A percentile compares a stretch with the other conserved stretches of the same genome.
Evolutionary conservation across 108 stramenopile species (phyloP).

Genomic region (Aurantiochytrium sp.): DNA sequence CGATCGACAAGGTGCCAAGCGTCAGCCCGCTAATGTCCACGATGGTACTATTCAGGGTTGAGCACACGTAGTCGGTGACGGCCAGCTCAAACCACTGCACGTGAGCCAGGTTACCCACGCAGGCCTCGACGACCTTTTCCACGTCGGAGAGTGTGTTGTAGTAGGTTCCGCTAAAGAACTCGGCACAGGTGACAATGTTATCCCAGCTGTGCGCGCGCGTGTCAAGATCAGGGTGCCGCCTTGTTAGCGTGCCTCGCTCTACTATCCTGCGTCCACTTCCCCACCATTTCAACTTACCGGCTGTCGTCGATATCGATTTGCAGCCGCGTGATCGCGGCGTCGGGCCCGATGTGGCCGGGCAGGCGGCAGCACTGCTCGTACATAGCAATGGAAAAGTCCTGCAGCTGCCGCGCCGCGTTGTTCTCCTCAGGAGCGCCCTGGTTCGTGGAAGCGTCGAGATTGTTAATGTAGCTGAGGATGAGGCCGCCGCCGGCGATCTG

Average conservation of each 20-base stretch:
- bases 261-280: too few species aligned
- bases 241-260: too few species aligned
- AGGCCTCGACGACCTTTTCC: neutral
- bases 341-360: neutral
- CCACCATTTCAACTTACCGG: too few species aligned
- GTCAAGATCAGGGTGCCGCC: too few species aligned
- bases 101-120: neutral
- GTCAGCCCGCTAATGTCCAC: neutral
- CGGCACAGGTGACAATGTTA: neutral
- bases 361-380: constrained; percentile 14
- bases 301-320: neutral
- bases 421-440: neutral
- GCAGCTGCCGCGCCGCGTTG: neutral
- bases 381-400: constrained; percentile 7
- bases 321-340: neutral
- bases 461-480: neutral
- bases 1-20: neutral
- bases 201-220: neutral
- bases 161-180: neutral
- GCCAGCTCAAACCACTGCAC: neutral
- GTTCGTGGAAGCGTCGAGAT: neutral
- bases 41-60: neutral
- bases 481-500: neutral
- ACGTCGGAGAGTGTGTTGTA: neutral
- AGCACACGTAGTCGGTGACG: neutral